phyloP scores from a whole-genome alignment of 1,284 basidiomycete species.

The Paramarasmius palmivorus region DNA sequence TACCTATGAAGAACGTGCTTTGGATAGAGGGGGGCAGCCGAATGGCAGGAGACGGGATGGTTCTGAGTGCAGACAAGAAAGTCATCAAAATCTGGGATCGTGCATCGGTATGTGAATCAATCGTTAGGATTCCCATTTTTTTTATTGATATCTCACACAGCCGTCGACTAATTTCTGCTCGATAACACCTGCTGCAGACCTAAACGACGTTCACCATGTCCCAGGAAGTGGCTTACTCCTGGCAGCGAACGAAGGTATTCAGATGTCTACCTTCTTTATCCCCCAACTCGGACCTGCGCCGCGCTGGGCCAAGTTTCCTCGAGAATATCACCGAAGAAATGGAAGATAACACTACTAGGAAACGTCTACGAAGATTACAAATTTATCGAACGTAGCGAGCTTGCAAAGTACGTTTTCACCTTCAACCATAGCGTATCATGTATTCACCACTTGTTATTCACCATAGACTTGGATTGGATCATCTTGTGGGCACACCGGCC shows the following conservation, averaged over 20 bases:
- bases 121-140: slow-evolving; percentile 8
- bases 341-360: slow-evolving; percentile 82
- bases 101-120: slow-evolving; percentile 59
- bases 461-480: slow-evolving; percentile 83
- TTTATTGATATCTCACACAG: slow-evolving; percentile 35
- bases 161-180: slow-evolving; percentile 90
- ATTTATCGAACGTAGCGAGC: slow-evolving; percentile 89
- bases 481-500: slow-evolving; percentile 91
- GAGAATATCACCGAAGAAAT: slow-evolving; percentile 98
- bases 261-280: slow-evolving; percentile 91
- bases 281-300: slow-evolving; percentile 97
- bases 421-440: slow-evolving; percentile 14
- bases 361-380: slow-evolving; percentile 96
- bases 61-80: slow-evolving; percentile 90
- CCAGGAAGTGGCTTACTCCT: slow-evolving; percentile 85
- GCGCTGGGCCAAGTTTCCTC: slow-evolving; percentile 94
- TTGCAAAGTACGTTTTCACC: slow-evolving; percentile 66
- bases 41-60: slow-evolving; percentile 85
- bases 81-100: slow-evolving; percentile 96
- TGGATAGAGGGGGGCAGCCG: slow-evolving; percentile 89
- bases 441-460: slow-evolving; percentile 10
- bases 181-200: slow-evolving; percentile 85
- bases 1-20: slow-evolving; percentile 83
- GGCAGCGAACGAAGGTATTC: slow-evolving; percentile 90
- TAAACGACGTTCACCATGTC: slow-evolving; percentile 89